Conservation (phyloP, 768 basidiomycete species). For the Mycena chlorophos region DNA sequence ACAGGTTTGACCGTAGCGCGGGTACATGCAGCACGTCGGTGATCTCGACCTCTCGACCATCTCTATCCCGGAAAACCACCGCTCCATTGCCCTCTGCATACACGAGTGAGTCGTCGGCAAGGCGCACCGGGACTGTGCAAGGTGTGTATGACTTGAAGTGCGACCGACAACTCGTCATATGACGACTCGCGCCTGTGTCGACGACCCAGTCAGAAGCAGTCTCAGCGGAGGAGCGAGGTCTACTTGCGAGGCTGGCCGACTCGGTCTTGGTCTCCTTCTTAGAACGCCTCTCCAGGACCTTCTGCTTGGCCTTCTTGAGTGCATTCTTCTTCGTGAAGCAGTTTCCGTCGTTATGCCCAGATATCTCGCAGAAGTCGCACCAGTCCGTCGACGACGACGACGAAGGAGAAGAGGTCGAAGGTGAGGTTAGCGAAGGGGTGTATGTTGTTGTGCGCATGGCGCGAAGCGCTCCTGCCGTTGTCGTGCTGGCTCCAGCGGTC, state of each 20-base stretch:
- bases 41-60: constrained; percentile 20
- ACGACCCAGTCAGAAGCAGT: constrained; percentile 26
- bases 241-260: constrained; percentile 21
- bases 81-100: constrained; percentile 30
- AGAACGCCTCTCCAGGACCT: too few species aligned
- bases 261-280: constrained; percentile 12
- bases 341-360: too few species aligned
- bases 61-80: constrained; percentile 24
- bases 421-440: too few species aligned
- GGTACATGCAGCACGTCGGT: constrained; percentile 29
- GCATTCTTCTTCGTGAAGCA: too few species aligned
- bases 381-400: too few species aligned
- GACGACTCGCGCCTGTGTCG: constrained; percentile 35
- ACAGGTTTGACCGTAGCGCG: constrained; percentile 11
- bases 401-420: too few species aligned
- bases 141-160: constrained; percentile 29
- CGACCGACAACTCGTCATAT: constrained; percentile 34
- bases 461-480: too few species aligned
- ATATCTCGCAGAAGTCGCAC: too few species aligned
- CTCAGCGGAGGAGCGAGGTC: not conserved
- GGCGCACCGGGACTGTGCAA: constrained; percentile 23
- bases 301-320: too few species aligned
- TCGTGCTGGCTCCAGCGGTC: too few species aligned
- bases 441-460: too few species aligned
- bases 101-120: constrained; percentile 27